A percentile compares a stretch with the other conserved stretches of the same genome.
These are phyloP conservation scores for Ceratocystis ficicola DNA, from an alignment of 2,329 filamentous ascomycete species.

Conservation along the genomic window DNA sequence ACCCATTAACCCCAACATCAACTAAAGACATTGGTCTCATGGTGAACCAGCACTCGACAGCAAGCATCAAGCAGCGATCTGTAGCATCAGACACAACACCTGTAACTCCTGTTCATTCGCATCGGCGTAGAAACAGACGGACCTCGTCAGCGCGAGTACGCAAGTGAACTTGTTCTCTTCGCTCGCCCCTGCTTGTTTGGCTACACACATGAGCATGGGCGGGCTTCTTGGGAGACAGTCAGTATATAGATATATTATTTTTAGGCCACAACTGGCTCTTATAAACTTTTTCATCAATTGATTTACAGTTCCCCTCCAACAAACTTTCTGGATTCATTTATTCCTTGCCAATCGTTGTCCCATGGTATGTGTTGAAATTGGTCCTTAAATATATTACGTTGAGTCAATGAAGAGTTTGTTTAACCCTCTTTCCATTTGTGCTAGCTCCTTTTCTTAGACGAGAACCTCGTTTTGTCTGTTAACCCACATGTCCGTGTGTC, in stretches of 20 bases:
- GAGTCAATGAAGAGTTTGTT: too few species aligned
- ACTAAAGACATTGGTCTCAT: not conserved
- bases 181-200: not conserved
- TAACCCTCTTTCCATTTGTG: too few species aligned
- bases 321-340: not conserved
- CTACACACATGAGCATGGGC: not conserved
- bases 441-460: too few species aligned
- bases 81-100: not conserved
- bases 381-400: too few species aligned
- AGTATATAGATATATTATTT: slow-evolving; percentile 4
- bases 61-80: not conserved
- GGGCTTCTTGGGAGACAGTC: not conserved
- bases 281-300: slow-evolving; percentile 5
- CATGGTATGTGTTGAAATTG: too few species aligned
- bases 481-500: too few species aligned
- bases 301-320: not conserved
- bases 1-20: not conserved
- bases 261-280: not conserved
- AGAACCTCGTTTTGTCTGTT: too few species aligned
- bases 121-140: not conserved
- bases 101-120: not conserved
- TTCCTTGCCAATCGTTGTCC: too few species aligned
- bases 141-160: not conserved
- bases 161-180: not conserved
- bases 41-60: not conserved